phyloP scores from a whole-genome alignment of 2,329 filamentous ascomycete species.

The Fusarium sp. region DNA sequence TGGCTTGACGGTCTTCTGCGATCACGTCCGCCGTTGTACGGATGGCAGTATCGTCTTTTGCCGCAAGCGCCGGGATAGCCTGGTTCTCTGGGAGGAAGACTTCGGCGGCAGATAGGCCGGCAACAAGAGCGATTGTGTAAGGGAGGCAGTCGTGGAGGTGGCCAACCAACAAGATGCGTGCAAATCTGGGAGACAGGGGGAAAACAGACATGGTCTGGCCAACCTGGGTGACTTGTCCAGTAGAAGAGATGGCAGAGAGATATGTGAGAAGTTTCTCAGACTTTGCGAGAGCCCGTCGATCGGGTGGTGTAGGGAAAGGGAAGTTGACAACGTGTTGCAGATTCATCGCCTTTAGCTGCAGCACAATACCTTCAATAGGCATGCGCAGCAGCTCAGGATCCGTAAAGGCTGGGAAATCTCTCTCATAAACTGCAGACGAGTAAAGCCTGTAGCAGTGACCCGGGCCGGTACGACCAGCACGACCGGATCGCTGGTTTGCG shows the following conservation, averaged over 20 bases:
- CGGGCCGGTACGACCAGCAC: conserved; percentile 93
- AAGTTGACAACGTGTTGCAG: conserved; percentile 91
- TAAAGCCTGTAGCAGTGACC: conserved; percentile 96
- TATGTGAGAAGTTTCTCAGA: conserved; percentile 89
- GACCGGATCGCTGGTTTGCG: conserved; percentile 88
- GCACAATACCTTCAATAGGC: conserved; percentile 89
- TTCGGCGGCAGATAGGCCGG: conserved; percentile 87
- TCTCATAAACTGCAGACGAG: conserved; percentile 91
- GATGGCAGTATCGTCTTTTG: conserved; percentile 58
- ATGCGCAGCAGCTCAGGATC: conserved; percentile 90
- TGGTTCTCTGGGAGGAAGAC: conserved; percentile 86
- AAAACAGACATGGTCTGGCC: conserved; percentile 88
- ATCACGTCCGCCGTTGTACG: conserved; percentile 74
- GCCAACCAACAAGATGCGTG: conserved; percentile 90
- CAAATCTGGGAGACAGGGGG: conserved; percentile 88
- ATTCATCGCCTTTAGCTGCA: conserved; percentile 95
- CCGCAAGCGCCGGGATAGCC: conserved; percentile 67
- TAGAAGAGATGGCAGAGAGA: conserved; percentile 77
- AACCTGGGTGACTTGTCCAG: conserved; percentile 79
- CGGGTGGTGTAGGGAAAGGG: conserved; percentile 92
- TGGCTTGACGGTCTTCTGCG: conserved; percentile 74
- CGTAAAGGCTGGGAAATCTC: conserved; percentile 85
- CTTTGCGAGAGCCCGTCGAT: conserved; percentile 76
- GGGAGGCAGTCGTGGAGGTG: conserved; percentile 82
- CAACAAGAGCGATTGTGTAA: conserved; percentile 88